Conservation (phyloP, 352 stramenopile species). For the Elongisporangium prolatum region DNA sequence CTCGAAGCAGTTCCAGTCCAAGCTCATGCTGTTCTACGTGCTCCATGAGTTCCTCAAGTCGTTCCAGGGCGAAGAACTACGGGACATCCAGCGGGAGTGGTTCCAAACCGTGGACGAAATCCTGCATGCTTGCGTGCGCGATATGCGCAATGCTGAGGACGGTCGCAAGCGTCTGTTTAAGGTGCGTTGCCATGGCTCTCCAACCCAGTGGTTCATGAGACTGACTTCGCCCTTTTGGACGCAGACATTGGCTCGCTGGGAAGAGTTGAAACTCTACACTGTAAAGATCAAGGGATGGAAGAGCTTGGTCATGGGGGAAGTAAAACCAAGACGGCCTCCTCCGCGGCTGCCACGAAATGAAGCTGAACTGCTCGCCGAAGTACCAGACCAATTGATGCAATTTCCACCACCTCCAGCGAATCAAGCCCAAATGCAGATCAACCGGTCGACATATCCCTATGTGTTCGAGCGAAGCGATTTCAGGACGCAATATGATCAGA, state of each 20-base stretch:
- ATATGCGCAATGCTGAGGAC: constrained; percentile 62
- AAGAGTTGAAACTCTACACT: constrained; percentile 75
- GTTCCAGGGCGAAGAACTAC: constrained; percentile 52
- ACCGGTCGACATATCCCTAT: constrained; percentile 68
- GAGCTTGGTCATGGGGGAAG: constrained; percentile 59
- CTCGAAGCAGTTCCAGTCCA: constrained; percentile 61
- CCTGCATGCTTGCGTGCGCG: constrained; percentile 59
- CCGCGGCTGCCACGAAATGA: constrained; percentile 54
- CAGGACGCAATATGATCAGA: constrained; percentile 48
- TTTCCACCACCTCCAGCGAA: constrained; percentile 54
- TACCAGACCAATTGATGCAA: constrained; percentile 66
- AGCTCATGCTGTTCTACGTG: constrained; percentile 86
- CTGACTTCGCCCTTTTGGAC: no score
- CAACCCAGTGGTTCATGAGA: not conserved
- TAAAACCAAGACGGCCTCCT: constrained; percentile 51
- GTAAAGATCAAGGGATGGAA: constrained; percentile 82
- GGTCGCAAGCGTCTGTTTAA: constrained; percentile 77
- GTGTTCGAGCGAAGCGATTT: constrained; percentile 71
- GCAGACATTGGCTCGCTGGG: constrained; percentile 81
- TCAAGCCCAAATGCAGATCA: constrained; percentile 43
- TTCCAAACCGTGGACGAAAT: constrained; percentile 80
- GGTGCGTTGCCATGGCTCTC: constrained; percentile 12
- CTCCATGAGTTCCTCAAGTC: constrained; percentile 86
- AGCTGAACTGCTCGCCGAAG: constrained; percentile 57
- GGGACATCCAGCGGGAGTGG: constrained; percentile 66